phyloP scores from a whole-genome alignment of 805 yeast species.

The Metschnikowia lochheadii region DNA sequence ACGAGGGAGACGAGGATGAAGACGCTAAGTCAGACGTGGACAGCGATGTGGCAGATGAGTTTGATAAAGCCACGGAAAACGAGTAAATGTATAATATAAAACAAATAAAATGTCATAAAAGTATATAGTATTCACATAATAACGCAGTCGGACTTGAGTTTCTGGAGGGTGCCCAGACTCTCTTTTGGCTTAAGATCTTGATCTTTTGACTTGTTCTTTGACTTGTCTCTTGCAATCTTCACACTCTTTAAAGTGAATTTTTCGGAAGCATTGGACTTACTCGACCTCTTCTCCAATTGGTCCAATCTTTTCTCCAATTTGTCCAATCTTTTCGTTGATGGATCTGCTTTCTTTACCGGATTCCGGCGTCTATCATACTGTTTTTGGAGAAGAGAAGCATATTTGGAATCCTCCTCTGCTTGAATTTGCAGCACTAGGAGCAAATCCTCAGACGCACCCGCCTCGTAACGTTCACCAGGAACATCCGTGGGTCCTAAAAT shows the following conservation, averaged over 20 bases:
- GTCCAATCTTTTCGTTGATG: too few relatives aligned
- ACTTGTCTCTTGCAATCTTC: neutral
- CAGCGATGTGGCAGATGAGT: conserved; percentile 22
- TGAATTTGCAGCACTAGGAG: conserved; percentile 46
- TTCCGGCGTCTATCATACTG: conserved; percentile 18
- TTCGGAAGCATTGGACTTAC: too few relatives aligned
- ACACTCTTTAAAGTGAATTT: too few relatives aligned
- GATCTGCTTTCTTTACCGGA: neutral
- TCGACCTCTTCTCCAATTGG: neutral
- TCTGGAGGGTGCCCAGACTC: neutral
- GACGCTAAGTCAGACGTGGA: conserved; percentile 27
- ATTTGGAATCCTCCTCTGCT: conserved; percentile 52
- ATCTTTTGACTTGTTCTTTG: neutral
- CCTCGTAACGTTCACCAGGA: conserved; percentile 4
- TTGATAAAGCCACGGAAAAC: conserved; percentile 19
- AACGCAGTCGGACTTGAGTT: neutral
- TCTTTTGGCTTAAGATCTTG: neutral
- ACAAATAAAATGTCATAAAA: neutral
- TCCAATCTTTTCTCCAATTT: too few relatives aligned
- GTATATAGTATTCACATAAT: neutral
- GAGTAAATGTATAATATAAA: conserved; percentile 10
- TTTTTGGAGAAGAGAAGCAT: conserved; percentile 44
- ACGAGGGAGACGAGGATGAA: conserved; percentile 55
- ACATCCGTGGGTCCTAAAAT: conserved; percentile 24
- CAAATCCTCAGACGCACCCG: conserved; percentile 9